Evolutionary conservation across 331 rosid genomes (phyloP).

Genomic region (Cucumis variabilis): DNA sequence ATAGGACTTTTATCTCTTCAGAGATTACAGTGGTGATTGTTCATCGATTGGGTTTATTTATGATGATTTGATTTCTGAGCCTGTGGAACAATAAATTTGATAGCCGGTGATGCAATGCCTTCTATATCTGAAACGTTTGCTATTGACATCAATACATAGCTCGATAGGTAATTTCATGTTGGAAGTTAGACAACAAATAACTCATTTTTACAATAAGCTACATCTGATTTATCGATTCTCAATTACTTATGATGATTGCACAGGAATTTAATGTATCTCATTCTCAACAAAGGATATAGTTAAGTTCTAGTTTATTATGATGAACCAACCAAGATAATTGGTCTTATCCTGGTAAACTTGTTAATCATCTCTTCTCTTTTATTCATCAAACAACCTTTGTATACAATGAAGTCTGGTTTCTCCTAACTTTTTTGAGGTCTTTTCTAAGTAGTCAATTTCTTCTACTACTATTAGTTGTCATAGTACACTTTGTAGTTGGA

Average conservation of each 20-base stretch:
- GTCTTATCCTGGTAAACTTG: slow-evolving; percentile 75
- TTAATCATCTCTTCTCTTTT: not conserved
- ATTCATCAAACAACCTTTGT: not conserved
- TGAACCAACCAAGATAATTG: slow-evolving; percentile 80
- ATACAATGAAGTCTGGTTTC: not conserved
- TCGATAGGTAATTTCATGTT: slow-evolving; percentile 66
- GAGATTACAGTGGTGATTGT: no score
- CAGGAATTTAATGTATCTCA: slow-evolving; percentile 76
- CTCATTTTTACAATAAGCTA: slow-evolving; percentile 8
- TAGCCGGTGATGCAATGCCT: slow-evolving; percentile 91
- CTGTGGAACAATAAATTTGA: no score
- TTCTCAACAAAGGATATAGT: slow-evolving; percentile 93
- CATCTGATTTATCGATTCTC: slow-evolving; percentile 30
- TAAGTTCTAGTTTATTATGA: slow-evolving; percentile 97
- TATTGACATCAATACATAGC: slow-evolving; percentile 72
- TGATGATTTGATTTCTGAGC: no score
- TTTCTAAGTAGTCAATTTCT: not conserved
- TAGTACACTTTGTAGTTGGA: not conserved
- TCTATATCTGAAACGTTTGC: slow-evolving; percentile 81
- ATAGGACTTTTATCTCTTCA: no score
- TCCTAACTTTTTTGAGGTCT: not conserved
- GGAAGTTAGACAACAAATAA: not conserved
- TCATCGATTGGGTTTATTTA: no score
- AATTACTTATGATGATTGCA: slow-evolving; percentile 24
- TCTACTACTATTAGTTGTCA: not conserved